Conservation (phyloP, 345 rosid genomes). For the Ceriops decandra region DNA sequence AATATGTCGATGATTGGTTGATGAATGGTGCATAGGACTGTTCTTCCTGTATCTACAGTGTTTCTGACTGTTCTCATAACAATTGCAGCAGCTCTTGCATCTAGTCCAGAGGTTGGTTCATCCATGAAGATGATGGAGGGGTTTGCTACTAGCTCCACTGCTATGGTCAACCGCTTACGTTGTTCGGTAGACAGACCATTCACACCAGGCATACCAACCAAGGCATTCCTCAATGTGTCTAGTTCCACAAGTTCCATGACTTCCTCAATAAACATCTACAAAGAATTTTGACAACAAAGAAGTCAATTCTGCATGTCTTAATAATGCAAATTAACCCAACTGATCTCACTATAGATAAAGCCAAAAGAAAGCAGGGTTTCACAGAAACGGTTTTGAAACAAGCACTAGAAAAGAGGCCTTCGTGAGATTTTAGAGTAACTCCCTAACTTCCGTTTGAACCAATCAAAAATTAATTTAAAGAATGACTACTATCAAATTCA, state of each 20-base stretch:
- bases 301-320: too few relatives aligned
- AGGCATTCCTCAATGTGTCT: slow-evolving; percentile 49
- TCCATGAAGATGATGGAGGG: slow-evolving; percentile 97
- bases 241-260: slow-evolving; percentile 93
- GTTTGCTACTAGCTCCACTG: slow-evolving; percentile 92
- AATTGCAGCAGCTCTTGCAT: slow-evolving; percentile 95
- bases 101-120: slow-evolving; percentile 97
- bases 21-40: slow-evolving; percentile 93
- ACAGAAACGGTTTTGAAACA: not conserved
- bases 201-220: slow-evolving; percentile 83
- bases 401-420: not conserved
- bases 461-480: too few relatives aligned
- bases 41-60: slow-evolving; percentile 91
- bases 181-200: slow-evolving; percentile 85
- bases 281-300: not conserved
- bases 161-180: slow-evolving; percentile 84
- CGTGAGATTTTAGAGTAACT: not conserved
- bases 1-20: slow-evolving; percentile 94
- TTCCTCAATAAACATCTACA: slow-evolving; percentile 49
- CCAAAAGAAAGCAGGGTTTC: too few relatives aligned
- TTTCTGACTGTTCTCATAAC: slow-evolving; percentile 95
- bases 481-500: too few relatives aligned
- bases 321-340: too few relatives aligned
- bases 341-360: too few relatives aligned
- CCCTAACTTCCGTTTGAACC: too few relatives aligned